Base-by-base conservation (phyloP, 441 rosid species). In the Breynia disticha region DNA sequence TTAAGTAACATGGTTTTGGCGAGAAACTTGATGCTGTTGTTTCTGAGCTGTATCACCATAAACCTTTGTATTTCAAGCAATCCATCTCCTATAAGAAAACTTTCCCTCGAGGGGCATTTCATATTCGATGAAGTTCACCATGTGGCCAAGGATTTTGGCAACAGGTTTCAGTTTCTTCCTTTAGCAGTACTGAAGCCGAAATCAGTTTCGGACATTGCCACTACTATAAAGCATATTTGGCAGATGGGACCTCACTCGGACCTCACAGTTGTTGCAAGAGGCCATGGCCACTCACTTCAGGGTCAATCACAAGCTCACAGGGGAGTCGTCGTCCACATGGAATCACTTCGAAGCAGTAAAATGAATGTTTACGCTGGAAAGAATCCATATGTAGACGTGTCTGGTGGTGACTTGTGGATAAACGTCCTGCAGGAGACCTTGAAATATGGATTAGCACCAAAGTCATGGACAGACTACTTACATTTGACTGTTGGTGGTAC, bases 391-490 rank as follows among this genome's bases (percentile, higher is more conserved):
- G 78, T 82, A 24, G 98, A 88, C 57, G 95, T 81, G 54, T 76
- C 88, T 2, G 97, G 90, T 19, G 91, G 95, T 49, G 97, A 93
- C 60, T 58, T 93, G 46, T 93, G 98, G 98, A 93, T 93, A 60
- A 77, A 86, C 68, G 75, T 93, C 65, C 85, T 93, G 71, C 81
- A 43, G 16, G 82, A 88, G 73, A 78, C 78, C 79, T 76, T 88
- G 61, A 84, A 77, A 67, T 68, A 82, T 61, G 97, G 95, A 59
- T 74, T 88, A 60, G 76, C 98, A 21, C 98, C 98, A 51, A 93
- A 86, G 72, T 93, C 97, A 49, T 93, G 97, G 98, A 88, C 98
- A 37, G 98, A 93, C 79, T 93, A 88, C 79, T 78, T 93, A 35
- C 95, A 84, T 78, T 77, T 93, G 61, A 88, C 97, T 5, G 95